Evolutionary conservation across 371 early-diverging fungal species (phyloP), one percentile per base, ranked within the genome.

Genomic region (Apophysomyces variabilis): DNA sequence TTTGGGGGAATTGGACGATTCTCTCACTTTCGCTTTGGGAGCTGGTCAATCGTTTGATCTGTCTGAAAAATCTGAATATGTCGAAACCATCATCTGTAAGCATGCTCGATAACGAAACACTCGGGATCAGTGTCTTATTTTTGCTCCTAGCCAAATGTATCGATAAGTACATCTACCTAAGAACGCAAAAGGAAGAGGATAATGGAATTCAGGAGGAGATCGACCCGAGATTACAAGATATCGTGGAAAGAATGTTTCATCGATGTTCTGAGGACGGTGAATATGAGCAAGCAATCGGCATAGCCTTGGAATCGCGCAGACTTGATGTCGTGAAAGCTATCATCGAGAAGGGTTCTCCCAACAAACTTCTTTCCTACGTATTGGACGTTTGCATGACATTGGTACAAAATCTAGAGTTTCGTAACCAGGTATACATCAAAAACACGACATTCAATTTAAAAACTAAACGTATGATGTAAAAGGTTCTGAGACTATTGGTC

Each of bases 1-100:
- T 65, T 84, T 98, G 41, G 98, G 97, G 58, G 98, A 96, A 71
- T 92, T 91, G 63, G 95, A 98, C 57, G 97, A 98, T 56, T 96
- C 98, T 4, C 80, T 98, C 60, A 85, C 87, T 36, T 98, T 96
- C 88, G 99, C 99, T 12, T 82, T 99, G 44, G 96, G 95, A 38
- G 97, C 99, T n/a, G 97, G 93, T 43, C 75, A 90, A 68, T 80
- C 91, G 47, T 96, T 98, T 80, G 92, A 97, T 70, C 76, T 91
- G 43, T 72, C 86, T 8, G 88, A 88, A 35, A 87, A 88, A 54
- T 90, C 90, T 8, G 92, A 96, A 82, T 98, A 92, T 69, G 93
- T 95, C 21, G 93, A 95, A 70, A 98, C 98, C 13, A 94, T 97
- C 61, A 91, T 97, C 58, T 87, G 95, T 96, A 87, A 75, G 84